These are phyloP conservation scores for Nitzschia inconspicua DNA, from an alignment of 108 stramenopile species.

Conservation along the genomic window DNA sequence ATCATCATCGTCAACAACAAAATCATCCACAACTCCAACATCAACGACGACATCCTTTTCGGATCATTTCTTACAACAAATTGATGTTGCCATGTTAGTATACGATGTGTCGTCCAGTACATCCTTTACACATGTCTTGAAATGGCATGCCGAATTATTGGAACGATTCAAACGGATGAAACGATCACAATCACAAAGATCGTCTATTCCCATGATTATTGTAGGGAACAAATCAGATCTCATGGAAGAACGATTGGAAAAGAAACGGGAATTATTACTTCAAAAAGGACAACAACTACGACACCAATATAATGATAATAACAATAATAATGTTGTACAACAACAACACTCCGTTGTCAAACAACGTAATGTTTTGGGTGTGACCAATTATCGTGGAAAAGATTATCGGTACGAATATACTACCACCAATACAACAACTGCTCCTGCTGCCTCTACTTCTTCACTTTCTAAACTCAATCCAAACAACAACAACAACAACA, in stretches of 20 bases:
- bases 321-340: constrained; percentile 6
- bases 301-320: no score
- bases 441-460: constrained; percentile 1
- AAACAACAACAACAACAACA: neutral
- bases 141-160: constrained; percentile 71
- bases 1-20: no score
- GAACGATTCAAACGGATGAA: constrained; percentile 33
- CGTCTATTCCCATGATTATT: constrained; percentile 63
- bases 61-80: constrained; percentile 58
- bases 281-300: neutral
- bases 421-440: constrained; percentile 2
- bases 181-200: constrained; percentile 6
- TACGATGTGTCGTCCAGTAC: constrained; percentile 76
- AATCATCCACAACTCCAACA: no score
- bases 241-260: constrained; percentile 20
- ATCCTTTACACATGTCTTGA: constrained; percentile 68
- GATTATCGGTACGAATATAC: constrained; percentile 73
- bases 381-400: constrained; percentile 45
- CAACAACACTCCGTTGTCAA: constrained; percentile 34
- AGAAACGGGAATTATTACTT: constrained; percentile 1
- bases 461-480: neutral
- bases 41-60: constrained; percentile 31
- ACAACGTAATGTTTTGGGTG: constrained; percentile 66
- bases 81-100: constrained; percentile 70
- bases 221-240: constrained; percentile 81